These are phyloP conservation scores for Arthrobotrys sphaeroides DNA, from an alignment of 2,329 filamentous ascomycete genomes.

Conservation along the genomic window DNA sequence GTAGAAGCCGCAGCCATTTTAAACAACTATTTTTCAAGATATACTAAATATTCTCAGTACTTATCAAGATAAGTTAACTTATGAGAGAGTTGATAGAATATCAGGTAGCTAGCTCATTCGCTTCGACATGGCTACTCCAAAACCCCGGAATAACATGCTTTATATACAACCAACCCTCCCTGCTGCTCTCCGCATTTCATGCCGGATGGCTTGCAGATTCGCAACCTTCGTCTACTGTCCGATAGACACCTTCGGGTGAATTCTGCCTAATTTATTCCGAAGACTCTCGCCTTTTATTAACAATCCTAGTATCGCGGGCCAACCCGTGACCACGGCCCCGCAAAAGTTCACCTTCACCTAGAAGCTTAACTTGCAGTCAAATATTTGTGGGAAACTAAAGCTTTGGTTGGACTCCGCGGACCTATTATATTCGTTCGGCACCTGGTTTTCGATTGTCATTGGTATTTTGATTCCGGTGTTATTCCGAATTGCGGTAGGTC, in stretches of 20 bases:
- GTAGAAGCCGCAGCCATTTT: constrained; percentile 56
- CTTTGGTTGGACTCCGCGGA: background rate
- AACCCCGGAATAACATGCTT: constrained; percentile 7
- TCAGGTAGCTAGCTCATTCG: no score
- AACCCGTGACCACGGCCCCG: constrained; percentile 14
- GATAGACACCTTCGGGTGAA: constrained; percentile 27
- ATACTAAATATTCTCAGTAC: background rate
- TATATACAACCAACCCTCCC: constrained; percentile 8
- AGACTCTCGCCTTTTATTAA: background rate
- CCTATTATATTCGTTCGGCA: background rate
- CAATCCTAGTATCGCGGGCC: background rate
- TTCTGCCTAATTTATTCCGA: constrained; percentile 45
- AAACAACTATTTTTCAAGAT: constrained; percentile 2
- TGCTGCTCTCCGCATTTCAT: constrained; percentile 21
- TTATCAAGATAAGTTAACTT: no score
- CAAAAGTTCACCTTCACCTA: background rate
- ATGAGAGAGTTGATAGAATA: no score
- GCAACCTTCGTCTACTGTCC: constrained; percentile 40
- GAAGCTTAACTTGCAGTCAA: background rate
- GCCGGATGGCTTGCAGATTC: constrained; percentile 7
- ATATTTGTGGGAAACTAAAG: background rate
- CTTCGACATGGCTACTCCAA: no score
- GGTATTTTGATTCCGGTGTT: constrained; percentile 25
- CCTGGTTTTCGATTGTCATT: background rate
- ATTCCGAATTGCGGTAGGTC: constrained; percentile 25